These are phyloP conservation scores for Nakazawaea pomicola DNA, from an alignment of 805 yeast species.

Conservation along the genomic window DNA sequence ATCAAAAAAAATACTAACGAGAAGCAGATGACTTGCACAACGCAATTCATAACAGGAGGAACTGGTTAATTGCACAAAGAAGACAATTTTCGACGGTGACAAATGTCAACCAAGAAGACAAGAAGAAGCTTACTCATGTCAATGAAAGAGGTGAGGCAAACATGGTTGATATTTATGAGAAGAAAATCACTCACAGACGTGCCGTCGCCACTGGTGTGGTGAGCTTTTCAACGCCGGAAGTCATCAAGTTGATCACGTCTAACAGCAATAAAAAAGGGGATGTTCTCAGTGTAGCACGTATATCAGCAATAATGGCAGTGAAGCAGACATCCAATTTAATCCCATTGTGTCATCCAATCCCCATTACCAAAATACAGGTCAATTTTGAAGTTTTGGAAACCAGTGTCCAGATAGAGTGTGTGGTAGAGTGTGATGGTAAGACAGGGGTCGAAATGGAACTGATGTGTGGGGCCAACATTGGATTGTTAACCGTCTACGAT, in stretches of 20 bases:
- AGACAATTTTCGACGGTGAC: not conserved
- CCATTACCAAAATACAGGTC: constrained; percentile 35
- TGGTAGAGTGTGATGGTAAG: constrained; percentile 41
- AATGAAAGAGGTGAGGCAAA: constrained; percentile 22
- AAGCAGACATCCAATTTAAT: constrained; percentile 41
- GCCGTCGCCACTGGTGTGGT: constrained; percentile 42
- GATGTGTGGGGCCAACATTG: constrained; percentile 37
- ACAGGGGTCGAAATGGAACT: constrained; percentile 62
- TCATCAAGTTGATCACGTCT: constrained; percentile 27
- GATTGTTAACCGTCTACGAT: constrained; percentile 46
- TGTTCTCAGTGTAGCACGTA: constrained; percentile 40
- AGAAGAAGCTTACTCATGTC: constrained; percentile 12
- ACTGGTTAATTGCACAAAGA: not conserved
- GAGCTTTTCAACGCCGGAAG: constrained; percentile 28
- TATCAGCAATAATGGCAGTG: constrained; percentile 49
- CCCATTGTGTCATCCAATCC: constrained; percentile 47
- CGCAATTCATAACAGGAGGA: not conserved
- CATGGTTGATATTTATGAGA: constrained; percentile 45
- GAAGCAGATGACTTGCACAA: not conserved
- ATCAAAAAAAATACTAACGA: not conserved
- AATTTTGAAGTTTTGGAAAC: constrained; percentile 22
- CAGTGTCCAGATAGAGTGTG: constrained; percentile 28
- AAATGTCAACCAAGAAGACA: not conserved
- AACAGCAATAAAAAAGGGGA: constrained; percentile 47
- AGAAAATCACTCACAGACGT: constrained; percentile 31